These are phyloP conservation scores for Aspergillus steynii DNA, from an alignment of 495 filamentous ascomycete genomes.

Conservation along the genomic window DNA sequence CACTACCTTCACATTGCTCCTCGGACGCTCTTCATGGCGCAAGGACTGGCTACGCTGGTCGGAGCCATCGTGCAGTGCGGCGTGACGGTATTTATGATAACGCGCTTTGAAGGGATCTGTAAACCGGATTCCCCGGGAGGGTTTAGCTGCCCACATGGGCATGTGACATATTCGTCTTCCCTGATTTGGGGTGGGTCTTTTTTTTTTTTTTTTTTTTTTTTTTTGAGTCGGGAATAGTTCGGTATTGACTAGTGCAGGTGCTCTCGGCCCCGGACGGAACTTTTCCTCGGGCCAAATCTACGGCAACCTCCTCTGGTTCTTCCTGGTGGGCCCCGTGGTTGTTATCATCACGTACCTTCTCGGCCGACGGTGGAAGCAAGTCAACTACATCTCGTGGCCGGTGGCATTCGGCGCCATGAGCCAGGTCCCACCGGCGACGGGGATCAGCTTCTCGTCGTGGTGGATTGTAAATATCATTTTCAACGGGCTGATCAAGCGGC, in stretches of 20 bases:
- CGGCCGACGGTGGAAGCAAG: conserved; percentile 50
- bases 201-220: background rate
- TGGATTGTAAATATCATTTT: conserved; percentile 66
- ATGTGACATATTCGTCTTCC: conserved; percentile 67
- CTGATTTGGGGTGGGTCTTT: conserved; percentile 62
- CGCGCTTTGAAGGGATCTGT: conserved; percentile 61
- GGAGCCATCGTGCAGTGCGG: conserved; percentile 67
- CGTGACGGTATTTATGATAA: conserved; percentile 65
- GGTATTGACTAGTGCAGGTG: conserved; percentile 28
- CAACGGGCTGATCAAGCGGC: conserved; percentile 58
- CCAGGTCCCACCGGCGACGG: conserved; percentile 64
- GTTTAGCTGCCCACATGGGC: conserved; percentile 68
- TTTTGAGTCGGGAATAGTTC: background rate
- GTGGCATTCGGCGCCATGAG: conserved; percentile 69
- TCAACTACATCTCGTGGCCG: conserved; percentile 62
- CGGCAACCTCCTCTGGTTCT: conserved; percentile 63
- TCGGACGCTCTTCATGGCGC: conserved; percentile 65
- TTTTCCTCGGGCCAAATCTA: conserved; percentile 72
- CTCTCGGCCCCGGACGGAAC: conserved; percentile 64
- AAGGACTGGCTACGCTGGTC: conserved; percentile 65
- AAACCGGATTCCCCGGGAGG: conserved; percentile 58
- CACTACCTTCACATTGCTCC: conserved; percentile 78
- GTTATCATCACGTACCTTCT: conserved; percentile 59
- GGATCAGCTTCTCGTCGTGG: conserved; percentile 70
- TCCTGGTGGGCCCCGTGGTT: conserved; percentile 56